These are phyloP conservation scores for Schizosaccharomyces osmophilus DNA, from an alignment of 805 yeast species.

Conservation along the genomic window DNA sequence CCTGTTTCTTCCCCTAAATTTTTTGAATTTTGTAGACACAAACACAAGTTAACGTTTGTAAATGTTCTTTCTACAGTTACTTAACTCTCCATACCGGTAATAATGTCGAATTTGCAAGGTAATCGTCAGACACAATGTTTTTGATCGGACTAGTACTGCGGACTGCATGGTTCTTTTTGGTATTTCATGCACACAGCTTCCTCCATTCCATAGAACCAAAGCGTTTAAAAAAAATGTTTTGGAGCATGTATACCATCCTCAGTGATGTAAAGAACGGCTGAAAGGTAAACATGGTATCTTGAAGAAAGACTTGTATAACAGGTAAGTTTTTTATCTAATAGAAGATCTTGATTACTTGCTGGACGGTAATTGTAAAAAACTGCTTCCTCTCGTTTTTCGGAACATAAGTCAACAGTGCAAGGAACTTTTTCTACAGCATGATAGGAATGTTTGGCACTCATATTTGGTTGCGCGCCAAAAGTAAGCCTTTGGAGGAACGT, in stretches of 20 bases:
- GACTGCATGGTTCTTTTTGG: background rate
- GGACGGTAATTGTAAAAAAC: too few relatives aligned
- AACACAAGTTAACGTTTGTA: background rate
- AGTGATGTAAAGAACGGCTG: background rate
- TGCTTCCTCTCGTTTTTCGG: too few relatives aligned
- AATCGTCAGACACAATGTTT: background rate
- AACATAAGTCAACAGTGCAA: too few relatives aligned
- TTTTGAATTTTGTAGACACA: background rate
- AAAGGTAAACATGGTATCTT: too few relatives aligned
- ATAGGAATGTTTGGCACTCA: background rate
- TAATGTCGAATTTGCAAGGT: background rate
- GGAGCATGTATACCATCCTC: background rate
- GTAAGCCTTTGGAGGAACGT: conserved; percentile 90
- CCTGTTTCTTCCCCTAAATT: background rate
- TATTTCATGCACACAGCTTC: background rate
- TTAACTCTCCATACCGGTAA: background rate
- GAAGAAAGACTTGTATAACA: too few relatives aligned
- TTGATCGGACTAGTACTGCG: background rate
- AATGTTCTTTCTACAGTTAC: background rate
- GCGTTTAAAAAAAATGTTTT: background rate
- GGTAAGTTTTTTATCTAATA: too few relatives aligned
- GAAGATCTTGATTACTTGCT: too few relatives aligned
- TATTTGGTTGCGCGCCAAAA: conserved; percentile 61
- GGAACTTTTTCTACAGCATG: too few relatives aligned
- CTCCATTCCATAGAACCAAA: background rate